phyloP scores from a whole-genome alignment of 352 stramenopile species.

The Phytopythium oedochilum region DNA sequence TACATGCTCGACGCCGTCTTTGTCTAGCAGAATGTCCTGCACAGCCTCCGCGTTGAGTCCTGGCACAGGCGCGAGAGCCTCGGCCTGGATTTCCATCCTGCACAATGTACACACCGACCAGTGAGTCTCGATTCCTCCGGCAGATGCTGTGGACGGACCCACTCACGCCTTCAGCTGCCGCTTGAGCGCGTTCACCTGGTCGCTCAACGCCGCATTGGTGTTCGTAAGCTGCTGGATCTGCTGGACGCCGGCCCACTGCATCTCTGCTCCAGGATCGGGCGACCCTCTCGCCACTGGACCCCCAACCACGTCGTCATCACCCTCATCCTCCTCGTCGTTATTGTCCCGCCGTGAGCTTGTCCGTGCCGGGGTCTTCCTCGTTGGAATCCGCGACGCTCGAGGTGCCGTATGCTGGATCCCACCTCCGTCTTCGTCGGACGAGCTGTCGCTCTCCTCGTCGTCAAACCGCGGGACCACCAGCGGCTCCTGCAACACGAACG shows the following conservation, averaged over 20 bases:
- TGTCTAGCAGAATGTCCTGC: constrained; percentile 60
- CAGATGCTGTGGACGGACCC: too few relatives aligned
- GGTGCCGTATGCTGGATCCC: background rate
- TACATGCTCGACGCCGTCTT: constrained; percentile 55
- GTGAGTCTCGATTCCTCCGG: background rate
- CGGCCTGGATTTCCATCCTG: constrained; percentile 66
- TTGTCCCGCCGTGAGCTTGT: constrained; percentile 8
- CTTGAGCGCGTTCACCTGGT: constrained; percentile 42
- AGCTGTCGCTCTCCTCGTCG: constrained; percentile 57
- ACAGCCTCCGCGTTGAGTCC: constrained; percentile 45
- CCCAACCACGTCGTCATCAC: constrained; percentile 14
- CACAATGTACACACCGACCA: background rate
- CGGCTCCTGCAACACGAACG: constrained; percentile 13
- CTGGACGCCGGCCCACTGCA: constrained; percentile 45
- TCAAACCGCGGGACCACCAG: constrained; percentile 66
- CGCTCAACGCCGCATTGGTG: constrained; percentile 35
- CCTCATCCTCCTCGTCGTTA: constrained; percentile 15
- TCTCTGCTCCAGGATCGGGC: constrained; percentile 16
- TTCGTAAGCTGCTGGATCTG: constrained; percentile 70
- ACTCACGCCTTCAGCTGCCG: constrained; percentile 54
- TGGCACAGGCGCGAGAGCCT: constrained; percentile 58
- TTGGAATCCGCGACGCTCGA: background rate
- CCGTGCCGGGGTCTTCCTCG: background rate
- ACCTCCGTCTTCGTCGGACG: constrained; percentile 6
- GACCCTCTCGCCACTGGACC: background rate